Conservation (phyloP, 1,284 basidiomycete species). For the Pascua guehoae region DNA sequence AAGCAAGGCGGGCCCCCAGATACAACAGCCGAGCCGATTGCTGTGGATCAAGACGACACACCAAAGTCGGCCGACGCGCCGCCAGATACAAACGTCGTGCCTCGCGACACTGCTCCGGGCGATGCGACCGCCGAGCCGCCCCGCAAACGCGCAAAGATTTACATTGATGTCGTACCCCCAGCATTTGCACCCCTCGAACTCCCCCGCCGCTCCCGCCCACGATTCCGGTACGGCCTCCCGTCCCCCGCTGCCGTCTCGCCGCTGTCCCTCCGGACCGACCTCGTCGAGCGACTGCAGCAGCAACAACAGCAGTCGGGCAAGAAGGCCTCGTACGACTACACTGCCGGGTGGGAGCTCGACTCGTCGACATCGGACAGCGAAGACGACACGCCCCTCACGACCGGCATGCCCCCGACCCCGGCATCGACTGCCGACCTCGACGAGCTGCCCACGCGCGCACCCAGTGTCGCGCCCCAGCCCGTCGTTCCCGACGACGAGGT, state of each 20-base stretch:
- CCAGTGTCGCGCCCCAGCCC: conserved; percentile 1
- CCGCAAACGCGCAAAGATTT: too few relatives aligned
- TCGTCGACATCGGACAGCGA: conserved; percentile 16
- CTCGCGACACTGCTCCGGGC: not conserved
- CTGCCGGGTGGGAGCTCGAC: conserved; percentile 29
- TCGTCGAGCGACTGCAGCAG: conserved; percentile 25
- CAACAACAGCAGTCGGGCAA: conserved; percentile 3
- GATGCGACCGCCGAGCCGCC: not conserved
- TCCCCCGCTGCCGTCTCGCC: conserved; percentile 29
- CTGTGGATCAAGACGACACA: too few relatives aligned
- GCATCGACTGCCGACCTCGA: conserved; percentile 22
- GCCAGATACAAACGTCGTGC: too few relatives aligned
- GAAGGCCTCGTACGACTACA: conserved; percentile 17
- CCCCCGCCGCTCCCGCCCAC: conserved; percentile 3
- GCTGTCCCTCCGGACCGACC: conserved; percentile 18
- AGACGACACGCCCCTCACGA: conserved; percentile 26
- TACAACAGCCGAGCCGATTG: too few relatives aligned
- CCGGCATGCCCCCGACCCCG: conserved; percentile 40
- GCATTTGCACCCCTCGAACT: conserved; percentile 29
- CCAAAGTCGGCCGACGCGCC: too few relatives aligned
- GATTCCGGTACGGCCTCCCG: conserved; percentile 29
- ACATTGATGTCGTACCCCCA: conserved; percentile 28
- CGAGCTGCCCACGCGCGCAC: conserved; percentile 6
- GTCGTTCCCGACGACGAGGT: conserved; percentile 17
- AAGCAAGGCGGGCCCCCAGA: too few relatives aligned